Base-by-base conservation (phyloP, 495 filamentous ascomycete genomes). In the Aspergillus bertholletiae region DNA sequence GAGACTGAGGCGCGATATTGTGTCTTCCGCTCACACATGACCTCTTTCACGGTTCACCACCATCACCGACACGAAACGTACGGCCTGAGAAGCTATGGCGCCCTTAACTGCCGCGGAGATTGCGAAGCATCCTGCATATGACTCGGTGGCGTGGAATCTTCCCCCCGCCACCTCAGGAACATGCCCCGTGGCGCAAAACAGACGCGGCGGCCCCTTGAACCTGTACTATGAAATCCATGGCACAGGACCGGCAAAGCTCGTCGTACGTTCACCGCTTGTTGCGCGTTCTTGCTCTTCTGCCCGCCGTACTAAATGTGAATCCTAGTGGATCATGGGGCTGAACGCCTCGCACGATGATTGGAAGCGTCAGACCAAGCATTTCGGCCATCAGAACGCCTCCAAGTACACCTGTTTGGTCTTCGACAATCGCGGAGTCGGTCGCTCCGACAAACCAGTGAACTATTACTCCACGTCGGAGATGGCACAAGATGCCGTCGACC, bases 151-250 rank as follows among this genome's bases (percentile, higher is more conserved):
- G 62, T 91, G 85, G 84, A 70, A 81, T 22, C 80, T 93, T 5
- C 74, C 79, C 49, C 82, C 87, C 0, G 73, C 80, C 24, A 68
- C 72, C 28, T 74, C 78, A 27, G 88, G 84, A 15, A 74, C 75
- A 47, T 57, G 78, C n/a, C 64, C 79, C 2, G 87, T 90, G 32
- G 88, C 85, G 4, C 66, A 73, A 11, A 79, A 74, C 27, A 73
- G 88, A 58, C 64, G 64, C 20, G 87, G 87, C 20, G 87, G 88
- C 0, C 88, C 88, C 0, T 68, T 90, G 48, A 79, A 87, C 9
- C 83, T 93, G 47, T 74, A 80, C 43, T 92, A 85, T 73, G 88
- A 95, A 63, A 77, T 92, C 28, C 90, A 96, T 72, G 90, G 90
- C 39, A 74, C 77, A 23, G 90, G 90, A 0, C 80, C 83, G 11